These are phyloP conservation scores for Neospora caninum DNA, from an alignment of 169 alveolate genomes.

Conservation along the genomic window DNA sequence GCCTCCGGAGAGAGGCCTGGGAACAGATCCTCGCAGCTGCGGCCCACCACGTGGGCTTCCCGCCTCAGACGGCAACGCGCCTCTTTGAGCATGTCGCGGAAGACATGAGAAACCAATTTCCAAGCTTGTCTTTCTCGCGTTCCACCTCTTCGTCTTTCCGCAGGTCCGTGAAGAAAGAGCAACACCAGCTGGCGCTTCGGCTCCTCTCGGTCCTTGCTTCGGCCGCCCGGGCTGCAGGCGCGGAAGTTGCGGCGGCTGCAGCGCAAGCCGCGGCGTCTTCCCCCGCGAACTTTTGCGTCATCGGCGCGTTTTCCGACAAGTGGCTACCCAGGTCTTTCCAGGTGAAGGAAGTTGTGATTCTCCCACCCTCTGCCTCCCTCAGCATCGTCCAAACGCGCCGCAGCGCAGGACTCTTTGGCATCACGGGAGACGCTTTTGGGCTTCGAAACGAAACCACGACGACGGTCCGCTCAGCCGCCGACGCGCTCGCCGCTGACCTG, in stretches of 20 bases:
- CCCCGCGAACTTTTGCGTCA: background rate
- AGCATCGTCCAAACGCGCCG: background rate
- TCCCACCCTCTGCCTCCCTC: background rate
- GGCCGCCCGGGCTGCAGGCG: conserved; percentile 7
- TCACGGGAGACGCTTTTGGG: conserved; percentile 30
- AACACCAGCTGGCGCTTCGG: background rate
- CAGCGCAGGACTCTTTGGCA: background rate
- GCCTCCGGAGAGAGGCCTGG: background rate
- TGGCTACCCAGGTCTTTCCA: background rate
- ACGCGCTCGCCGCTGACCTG: background rate
- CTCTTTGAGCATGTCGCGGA: background rate
- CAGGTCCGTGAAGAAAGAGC: background rate
- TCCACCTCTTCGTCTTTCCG: background rate
- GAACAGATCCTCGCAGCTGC: background rate
- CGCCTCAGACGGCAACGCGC: background rate
- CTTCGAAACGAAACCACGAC: background rate
- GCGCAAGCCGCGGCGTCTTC: background rate
- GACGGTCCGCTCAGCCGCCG: background rate
- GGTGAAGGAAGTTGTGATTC: conserved; percentile 11
- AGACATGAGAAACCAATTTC: background rate
- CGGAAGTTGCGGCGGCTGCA: background rate
- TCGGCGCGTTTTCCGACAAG: conserved; percentile 8
- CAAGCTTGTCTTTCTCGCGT: background rate
- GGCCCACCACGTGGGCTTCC: background rate
- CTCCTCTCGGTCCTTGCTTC: background rate